Evolutionary conservation across 2,329 filamentous ascomycete genomes (phyloP).

Genomic region (Exophiala sideris): DNA sequence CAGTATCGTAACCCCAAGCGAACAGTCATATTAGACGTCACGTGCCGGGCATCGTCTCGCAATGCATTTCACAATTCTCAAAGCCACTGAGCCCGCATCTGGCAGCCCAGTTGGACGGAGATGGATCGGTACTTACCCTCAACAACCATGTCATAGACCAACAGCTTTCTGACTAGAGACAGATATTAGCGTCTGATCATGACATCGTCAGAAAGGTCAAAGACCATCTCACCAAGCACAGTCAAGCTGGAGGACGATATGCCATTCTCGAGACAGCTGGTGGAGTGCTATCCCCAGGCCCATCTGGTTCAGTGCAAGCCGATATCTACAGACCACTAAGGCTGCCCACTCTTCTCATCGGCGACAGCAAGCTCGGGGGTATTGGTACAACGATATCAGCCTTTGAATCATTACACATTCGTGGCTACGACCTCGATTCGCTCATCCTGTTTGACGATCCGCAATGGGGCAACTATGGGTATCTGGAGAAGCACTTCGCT

Average conservation of each 20-base stretch:
- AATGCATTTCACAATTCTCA: slow-evolving; percentile 67
- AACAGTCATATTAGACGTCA: slow-evolving; percentile 62
- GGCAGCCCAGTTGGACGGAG: slow-evolving; percentile 50
- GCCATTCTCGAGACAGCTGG: slow-evolving; percentile 77
- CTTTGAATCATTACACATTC: slow-evolving; percentile 71
- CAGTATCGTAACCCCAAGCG: not conserved
- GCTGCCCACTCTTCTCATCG: slow-evolving; percentile 70
- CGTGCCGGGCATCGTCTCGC: slow-evolving; percentile 55
- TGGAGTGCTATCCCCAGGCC: slow-evolving; percentile 74
- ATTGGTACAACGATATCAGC: slow-evolving; percentile 78
- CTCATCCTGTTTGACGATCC: slow-evolving; percentile 67
- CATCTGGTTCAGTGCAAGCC: slow-evolving; percentile 71
- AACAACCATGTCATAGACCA: not conserved
- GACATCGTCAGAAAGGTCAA: slow-evolving; percentile 51
- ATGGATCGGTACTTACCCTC: slow-evolving; percentile 7
- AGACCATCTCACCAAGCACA: slow-evolving; percentile 36
- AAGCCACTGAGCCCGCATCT: slow-evolving; percentile 75
- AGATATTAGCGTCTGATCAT: slow-evolving; percentile 52
- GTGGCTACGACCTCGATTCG: slow-evolving; percentile 72
- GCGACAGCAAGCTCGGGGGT: slow-evolving; percentile 71
- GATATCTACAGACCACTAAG: slow-evolving; percentile 73
- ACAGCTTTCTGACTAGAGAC: not conserved
- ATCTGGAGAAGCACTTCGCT: slow-evolving; percentile 65
- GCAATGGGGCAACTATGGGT: slow-evolving; percentile 65
- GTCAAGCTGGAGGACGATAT: slow-evolving; percentile 33